Evolutionary conservation across 2,329 filamentous ascomycete genomes (phyloP).

Genomic region (Rhynchosporium agropyri): DNA sequence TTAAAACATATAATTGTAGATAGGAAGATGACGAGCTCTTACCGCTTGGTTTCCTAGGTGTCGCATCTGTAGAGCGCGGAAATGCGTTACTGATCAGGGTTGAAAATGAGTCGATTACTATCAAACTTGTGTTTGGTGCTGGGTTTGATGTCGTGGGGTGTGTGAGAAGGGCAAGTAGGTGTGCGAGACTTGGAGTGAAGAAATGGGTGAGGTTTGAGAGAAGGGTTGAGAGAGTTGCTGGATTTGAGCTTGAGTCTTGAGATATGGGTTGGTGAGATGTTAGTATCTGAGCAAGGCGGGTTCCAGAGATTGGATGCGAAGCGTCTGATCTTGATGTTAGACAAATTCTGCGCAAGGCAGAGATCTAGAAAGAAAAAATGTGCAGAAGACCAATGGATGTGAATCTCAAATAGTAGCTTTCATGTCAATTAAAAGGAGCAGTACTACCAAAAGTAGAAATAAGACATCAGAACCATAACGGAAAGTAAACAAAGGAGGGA

Average conservation of each 20-base stretch:
- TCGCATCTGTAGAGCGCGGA: constrained; percentile 58
- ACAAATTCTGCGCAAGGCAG: neutral
- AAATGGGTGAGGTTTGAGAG: constrained; percentile 66
- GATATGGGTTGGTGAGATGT: constrained; percentile 21
- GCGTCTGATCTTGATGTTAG: constrained; percentile 35
- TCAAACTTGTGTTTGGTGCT: constrained; percentile 62
- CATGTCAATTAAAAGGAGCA: neutral
- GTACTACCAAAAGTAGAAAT: neutral
- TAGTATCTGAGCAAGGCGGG: constrained; percentile 53
- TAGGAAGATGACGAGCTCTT: constrained; percentile 18
- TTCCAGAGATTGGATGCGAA: constrained; percentile 47
- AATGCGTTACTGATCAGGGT: constrained; percentile 77
- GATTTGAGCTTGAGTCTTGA: constrained; percentile 19
- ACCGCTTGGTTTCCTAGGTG: constrained; percentile 35
- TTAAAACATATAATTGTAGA: neutral
- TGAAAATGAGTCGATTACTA: constrained; percentile 80
- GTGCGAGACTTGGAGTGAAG: constrained; percentile 58
- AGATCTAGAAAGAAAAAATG: neutral
- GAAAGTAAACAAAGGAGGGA: constrained; percentile 9
- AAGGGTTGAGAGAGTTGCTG: constrained; percentile 37
- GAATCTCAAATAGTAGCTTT: neutral
- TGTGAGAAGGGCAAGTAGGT: constrained; percentile 72
- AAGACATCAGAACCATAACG: neutral
- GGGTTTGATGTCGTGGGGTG: constrained; percentile 67
- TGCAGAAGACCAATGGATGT: neutral